Evolutionary conservation across 2,329 filamentous ascomycete species (phyloP), one percentile per base, ranked within the genome.

Genomic region (Ophiocordyceps unilateralis): DNA sequence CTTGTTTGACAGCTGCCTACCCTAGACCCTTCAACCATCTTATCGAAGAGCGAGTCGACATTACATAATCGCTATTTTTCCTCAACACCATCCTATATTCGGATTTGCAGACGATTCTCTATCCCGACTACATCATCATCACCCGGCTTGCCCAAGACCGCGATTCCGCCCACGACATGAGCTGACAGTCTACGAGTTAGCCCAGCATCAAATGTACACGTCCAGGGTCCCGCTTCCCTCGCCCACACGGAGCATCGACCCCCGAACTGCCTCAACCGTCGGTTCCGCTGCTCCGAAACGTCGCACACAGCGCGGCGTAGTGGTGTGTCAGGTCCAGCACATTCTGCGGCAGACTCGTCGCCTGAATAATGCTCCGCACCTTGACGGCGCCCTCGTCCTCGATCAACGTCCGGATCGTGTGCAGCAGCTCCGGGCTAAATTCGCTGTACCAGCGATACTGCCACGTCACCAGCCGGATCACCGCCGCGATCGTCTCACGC

Each of bases 361-460:
- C 87, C 63, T 98, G 91, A 43, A 98, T 87, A 56, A 98, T 94
- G 60, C 87, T 95, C 56, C 91, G 76, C 43, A 98, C 83, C 65
- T 98, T 98, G 60, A 98, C 85, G 1, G 89, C 89, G 45, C 91
- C 91, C 63, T 98, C 91, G 51, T 95, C 88, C 63, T 96, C 91
- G 57, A 98, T 98, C 50, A 98, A 69, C 50, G 84, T 87, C 48
- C 91, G 81, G 55, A 96, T 84, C 3, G 84, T 81, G 61, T 80
- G 85, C 43, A 98, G 74, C 38, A 98, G 72, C 49, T 88, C 80
- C 1, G 91, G 91, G 17, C 88, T 95, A 65, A 98, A 98, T 74
- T 98, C 91, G 44, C 88, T 95, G 66, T 98, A 98, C 91, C 91
- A 98, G 51, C 91, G 74, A 64, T 95, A 98, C 65, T 98, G 91